These are phyloP conservation scores for Phytophthora palmivora DNA, from an alignment of 352 stramenopile genomes.

Conservation along the genomic window DNA sequence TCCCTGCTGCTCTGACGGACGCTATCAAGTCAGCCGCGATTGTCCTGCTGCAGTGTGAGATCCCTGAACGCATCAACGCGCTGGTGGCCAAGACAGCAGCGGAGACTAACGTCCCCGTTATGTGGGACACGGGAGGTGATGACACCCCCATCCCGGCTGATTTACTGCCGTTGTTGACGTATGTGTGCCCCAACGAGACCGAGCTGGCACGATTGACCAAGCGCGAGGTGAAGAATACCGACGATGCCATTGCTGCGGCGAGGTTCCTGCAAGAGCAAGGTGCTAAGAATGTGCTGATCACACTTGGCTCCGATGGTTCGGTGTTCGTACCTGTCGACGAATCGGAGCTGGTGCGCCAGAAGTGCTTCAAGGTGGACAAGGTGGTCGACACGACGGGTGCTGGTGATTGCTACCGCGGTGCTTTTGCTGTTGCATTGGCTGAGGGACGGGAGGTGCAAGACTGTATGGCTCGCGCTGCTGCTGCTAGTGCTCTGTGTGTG, in stretches of 20 bases:
- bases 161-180: slow-evolving; percentile 62
- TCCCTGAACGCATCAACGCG: slow-evolving; percentile 63
- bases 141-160: slow-evolving; percentile 64
- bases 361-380: slow-evolving; percentile 57
- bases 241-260: slow-evolving; percentile 66
- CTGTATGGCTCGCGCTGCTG: slow-evolving; percentile 59
- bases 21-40: slow-evolving; percentile 63
- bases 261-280: slow-evolving; percentile 57
- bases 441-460: slow-evolving; percentile 55
- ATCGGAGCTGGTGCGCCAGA: slow-evolving; percentile 48
- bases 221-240: slow-evolving; percentile 40
- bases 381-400: slow-evolving; percentile 85
- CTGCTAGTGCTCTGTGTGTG: slow-evolving; percentile 74
- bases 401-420: slow-evolving; percentile 79
- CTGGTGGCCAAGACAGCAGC: slow-evolving; percentile 59
- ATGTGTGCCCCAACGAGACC: slow-evolving; percentile 82
- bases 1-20: slow-evolving; percentile 43
- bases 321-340: slow-evolving; percentile 63
- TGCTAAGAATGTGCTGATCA: slow-evolving; percentile 69
- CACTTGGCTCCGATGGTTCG: slow-evolving; percentile 68
- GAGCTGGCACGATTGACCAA: slow-evolving; percentile 64
- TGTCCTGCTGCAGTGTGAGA: slow-evolving; percentile 80
- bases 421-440: slow-evolving; percentile 69
- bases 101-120: slow-evolving; percentile 56
- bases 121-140: slow-evolving; percentile 84